Base-by-base conservation (phyloP, 2,329 filamentous ascomycete species). In the Pseudonectria foliicola region DNA sequence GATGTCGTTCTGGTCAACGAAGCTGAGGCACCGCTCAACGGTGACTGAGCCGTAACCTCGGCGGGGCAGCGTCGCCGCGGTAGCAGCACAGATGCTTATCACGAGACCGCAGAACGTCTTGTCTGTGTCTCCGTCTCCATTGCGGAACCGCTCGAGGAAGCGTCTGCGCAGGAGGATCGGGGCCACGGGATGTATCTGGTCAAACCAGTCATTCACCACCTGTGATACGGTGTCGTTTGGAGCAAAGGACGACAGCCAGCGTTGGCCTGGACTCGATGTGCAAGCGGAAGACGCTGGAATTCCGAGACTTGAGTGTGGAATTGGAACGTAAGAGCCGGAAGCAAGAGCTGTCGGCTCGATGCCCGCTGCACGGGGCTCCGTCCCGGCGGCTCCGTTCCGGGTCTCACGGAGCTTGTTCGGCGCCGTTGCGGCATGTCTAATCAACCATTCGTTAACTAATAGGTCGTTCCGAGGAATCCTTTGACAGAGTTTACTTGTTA, bases 171-270 rank as follows among this genome's bases (percentile, higher is more conserved):
- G 51, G 10, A 61, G 40, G 8, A 59, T 49, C 2, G 60, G 60
- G 6, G 54, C 52, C 4, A 63, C 37, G 4, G 60, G 49, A 43
- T 63, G 57, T 25, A 62, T 51, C 31, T 53, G 44, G n/a, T 53
- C 44, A 46, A 63, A 63, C 57, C 57, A 63, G 33, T 59, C 49
- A 27, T 47, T 31, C 4, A 62, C 45, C 2, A 62, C 42, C 2
- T 31, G 35, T 4, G 29, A 31, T 3, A 51, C 29, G 4, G 35
- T 29, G 2, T 39, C 3, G 6, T 49, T 38, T 2, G 46, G 35
- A 7, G 44, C 46, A 25, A 51, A 50, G 0, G 18, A 26, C 2
- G 44, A 38, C 2, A 51, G 40, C 46, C 25, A 13, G 4, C 26
- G 32, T 6, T 40, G 40, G 13, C 45, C 14, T 10, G n/a, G 11